Evolutionary conservation across 768 basidiomycete genomes (phyloP).

Genomic region (Boletus rubescentipes): DNA sequence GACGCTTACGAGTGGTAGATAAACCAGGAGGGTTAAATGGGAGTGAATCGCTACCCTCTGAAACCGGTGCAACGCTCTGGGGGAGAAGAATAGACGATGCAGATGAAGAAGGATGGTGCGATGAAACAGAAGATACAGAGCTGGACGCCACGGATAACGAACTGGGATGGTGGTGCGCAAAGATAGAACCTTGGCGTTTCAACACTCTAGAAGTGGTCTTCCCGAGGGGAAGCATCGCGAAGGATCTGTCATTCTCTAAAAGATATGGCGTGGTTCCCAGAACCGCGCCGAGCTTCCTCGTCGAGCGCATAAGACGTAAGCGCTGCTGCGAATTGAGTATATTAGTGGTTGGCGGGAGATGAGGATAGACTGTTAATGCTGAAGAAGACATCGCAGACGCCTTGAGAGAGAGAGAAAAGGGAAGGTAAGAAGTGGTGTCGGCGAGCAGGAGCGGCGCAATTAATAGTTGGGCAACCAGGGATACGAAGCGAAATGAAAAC

Average conservation of each 20-base stretch:
- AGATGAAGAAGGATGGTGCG: conserved; percentile 13
- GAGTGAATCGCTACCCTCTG: conserved; percentile 11
- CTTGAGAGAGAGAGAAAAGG: not conserved
- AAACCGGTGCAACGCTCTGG: not conserved
- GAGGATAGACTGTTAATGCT: conserved; percentile 15
- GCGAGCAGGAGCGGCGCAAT: not conserved
- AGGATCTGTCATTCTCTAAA: conserved; percentile 26
- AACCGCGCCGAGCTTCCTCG: conserved; percentile 36
- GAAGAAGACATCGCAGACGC: conserved; percentile 24
- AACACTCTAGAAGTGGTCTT: conserved; percentile 17
- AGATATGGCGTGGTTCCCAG: conserved; percentile 38
- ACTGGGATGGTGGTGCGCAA: conserved; percentile 21
- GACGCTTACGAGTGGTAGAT: conserved; percentile 10
- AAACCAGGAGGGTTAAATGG: conserved; percentile 21
- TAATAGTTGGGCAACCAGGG: conserved; percentile 4
- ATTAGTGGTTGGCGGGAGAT: conserved; percentile 38
- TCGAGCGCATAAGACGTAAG: conserved; percentile 36
- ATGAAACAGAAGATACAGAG: conserved; percentile 11
- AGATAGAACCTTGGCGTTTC: conserved; percentile 35
- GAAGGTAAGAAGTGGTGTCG: not conserved
- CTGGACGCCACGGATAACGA: conserved; percentile 23
- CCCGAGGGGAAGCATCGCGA: conserved; percentile 23
- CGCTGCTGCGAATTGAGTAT: conserved; percentile 32
- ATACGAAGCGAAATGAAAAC: conserved; percentile 2
- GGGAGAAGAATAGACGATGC: conserved; percentile 19